Base-by-base conservation (phyloP, 768 basidiomycete genomes). In the Cystobasidium tubakii region DNA sequence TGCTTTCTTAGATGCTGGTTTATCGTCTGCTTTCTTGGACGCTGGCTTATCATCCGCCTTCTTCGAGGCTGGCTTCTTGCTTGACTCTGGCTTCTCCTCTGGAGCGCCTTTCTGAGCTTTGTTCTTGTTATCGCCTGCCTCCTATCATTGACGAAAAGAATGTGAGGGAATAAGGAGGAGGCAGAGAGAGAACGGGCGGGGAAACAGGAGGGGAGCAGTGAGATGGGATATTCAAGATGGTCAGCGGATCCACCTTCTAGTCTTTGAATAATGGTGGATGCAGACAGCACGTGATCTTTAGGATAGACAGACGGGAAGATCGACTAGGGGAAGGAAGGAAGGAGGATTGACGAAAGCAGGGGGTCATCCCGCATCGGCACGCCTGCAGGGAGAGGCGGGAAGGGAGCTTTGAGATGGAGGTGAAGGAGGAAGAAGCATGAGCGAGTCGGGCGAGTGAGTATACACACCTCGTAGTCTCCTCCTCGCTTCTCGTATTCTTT, bases 101-200 rank as follows among this genome's bases (percentile, higher is more conserved):
- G 72, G 62, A 25, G 62, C 71, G 3, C 78, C 82, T 73, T 80
- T 79, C 75, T 79, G 77, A 54, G 77, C 77, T 31, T 71, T 60
- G 69, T 71, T 71, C 55, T 71, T 71, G 39, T 71, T 71, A 36
- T 71, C 69, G 13, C 69, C 69, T n/a, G 69, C 53, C 15, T 71
- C 69, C 69, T 71, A 27, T 7, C 12, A 46, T 12, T 39, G 13
- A 27, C 19, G 63, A 19, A 9, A 19, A 4, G 15, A 15, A 50
- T 50, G 3, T 4, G 21, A 50, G 7, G n/a, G 46, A 50, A 3
- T 9, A 50, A 3, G 46, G n/a, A 50, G 9, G n/a, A n/a, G 21
- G n/a, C 21, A n/a, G 46, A 21, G 46, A 19, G 15, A 39, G 39
- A 39, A 39, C 6, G 39, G 39, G 6, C 6, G 39, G 15, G 39